Conservation (phyloP, 2,329 filamentous ascomycete genomes). For the Apiospora phragmitis region DNA sequence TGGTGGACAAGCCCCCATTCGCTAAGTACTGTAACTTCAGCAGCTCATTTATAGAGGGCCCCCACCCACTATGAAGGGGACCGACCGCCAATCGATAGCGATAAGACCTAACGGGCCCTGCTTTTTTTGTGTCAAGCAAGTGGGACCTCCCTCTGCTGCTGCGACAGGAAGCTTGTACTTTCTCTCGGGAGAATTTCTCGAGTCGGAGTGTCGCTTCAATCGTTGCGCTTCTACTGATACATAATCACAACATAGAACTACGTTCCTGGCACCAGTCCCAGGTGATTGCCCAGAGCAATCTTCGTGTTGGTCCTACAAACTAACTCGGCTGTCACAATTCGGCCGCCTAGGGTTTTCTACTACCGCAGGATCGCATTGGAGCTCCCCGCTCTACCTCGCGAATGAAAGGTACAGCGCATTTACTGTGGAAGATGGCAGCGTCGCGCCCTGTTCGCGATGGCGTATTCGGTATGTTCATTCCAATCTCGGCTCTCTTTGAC, state of each 20-base stretch:
- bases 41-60: not conserved
- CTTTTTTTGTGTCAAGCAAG: not conserved
- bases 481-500: not conserved
- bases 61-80: not conserved
- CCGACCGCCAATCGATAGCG: conserved; percentile 1
- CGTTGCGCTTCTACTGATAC: not conserved
- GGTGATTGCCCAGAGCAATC: not conserved
- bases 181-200: not conserved
- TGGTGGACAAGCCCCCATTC: not conserved
- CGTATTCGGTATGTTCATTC: conserved; percentile 52
- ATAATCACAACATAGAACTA: not conserved
- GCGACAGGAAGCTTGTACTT: not conserved
- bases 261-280: not conserved
- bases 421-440: conserved; percentile 54
- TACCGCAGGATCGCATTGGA: not conserved
- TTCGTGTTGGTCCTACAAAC: not conserved
- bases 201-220: not conserved
- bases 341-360: not conserved
- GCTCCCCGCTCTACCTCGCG: conserved; percentile 15
- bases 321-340: not conserved
- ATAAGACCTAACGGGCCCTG: not conserved
- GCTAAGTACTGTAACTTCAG: not conserved
- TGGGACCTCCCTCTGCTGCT: not conserved
- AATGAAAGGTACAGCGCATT: conserved; percentile 31
- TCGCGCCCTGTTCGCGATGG: conserved; percentile 53